Percentiles rank a stretch among this genome's conserved stretches.
Evolutionary conservation across 2,329 filamentous ascomycete genomes (phyloP).

Genomic region (Ophiocordyceps camponoti-leonardi): DNA sequence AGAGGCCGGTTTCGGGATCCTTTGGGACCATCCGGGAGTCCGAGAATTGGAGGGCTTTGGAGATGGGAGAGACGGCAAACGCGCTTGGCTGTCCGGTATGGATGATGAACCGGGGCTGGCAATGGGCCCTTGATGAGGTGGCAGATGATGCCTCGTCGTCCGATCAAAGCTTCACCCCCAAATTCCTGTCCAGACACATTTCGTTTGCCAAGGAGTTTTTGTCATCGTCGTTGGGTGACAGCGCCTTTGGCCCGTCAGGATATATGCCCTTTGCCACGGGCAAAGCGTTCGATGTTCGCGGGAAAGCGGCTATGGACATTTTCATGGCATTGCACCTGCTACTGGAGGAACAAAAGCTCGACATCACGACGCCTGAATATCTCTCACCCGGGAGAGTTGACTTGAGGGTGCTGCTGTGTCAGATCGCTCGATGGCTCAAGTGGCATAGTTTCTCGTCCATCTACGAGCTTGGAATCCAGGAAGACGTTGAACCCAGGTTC

Average conservation of each 20-base stretch:
- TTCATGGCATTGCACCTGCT: slow-evolving; percentile 69
- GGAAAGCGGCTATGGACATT: slow-evolving; percentile 46
- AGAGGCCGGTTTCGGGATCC: slow-evolving; percentile 16
- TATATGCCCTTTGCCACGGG: slow-evolving; percentile 46
- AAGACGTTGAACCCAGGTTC: slow-evolving; percentile 21
- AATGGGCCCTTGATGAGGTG: slow-evolving; percentile 49
- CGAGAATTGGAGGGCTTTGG: slow-evolving; percentile 30
- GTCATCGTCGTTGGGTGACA: slow-evolving; percentile 37
- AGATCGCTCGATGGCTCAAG: slow-evolving; percentile 67
- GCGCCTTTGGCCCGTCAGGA: slow-evolving; percentile 33
- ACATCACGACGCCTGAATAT: slow-evolving; percentile 33
- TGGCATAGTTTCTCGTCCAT: slow-evolving; percentile 37
- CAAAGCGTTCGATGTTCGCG: slow-evolving; percentile 36
- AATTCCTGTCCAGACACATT: slow-evolving; percentile 34
- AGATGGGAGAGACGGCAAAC: slow-evolving; percentile 26
- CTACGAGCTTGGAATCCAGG: slow-evolving; percentile 36
- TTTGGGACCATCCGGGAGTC: slow-evolving; percentile 18
- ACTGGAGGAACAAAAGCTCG: slow-evolving; percentile 78
- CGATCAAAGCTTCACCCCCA: slow-evolving; percentile 9
- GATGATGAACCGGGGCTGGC: slow-evolving; percentile 49
- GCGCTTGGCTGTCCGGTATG: slow-evolving; percentile 33
- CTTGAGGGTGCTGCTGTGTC: slow-evolving; percentile 59
- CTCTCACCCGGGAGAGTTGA: slow-evolving; percentile 25
- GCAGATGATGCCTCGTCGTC: slow-evolving; percentile 11
- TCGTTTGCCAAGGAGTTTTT: slow-evolving; percentile 49